Evolutionary conservation across 805 yeast species (phyloP).

Genomic region (Clavispora santaluciae): DNA sequence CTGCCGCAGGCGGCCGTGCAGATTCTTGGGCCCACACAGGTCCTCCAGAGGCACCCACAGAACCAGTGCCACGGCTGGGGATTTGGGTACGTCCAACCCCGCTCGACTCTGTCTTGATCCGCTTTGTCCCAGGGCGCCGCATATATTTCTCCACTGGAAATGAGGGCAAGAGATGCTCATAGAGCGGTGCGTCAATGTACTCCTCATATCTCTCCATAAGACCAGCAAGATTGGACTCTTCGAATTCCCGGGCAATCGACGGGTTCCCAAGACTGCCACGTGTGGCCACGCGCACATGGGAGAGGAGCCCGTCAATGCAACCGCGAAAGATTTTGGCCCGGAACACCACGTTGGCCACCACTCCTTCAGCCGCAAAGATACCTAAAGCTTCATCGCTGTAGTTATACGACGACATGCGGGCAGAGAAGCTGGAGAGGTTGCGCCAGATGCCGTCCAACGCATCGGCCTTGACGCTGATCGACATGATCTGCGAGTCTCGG

Average conservation of each 20-base stretch:
- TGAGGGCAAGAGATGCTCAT: constrained; percentile 1
- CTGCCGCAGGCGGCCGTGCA: too few relatives aligned
- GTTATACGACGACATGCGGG: constrained; percentile 1
- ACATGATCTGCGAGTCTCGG: constrained; percentile 4
- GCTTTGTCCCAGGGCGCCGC: not conserved
- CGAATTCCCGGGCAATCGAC: not conserved
- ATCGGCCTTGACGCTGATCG: constrained; percentile 6
- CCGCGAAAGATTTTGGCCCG: constrained; percentile 2
- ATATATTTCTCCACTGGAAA: constrained; percentile 3
- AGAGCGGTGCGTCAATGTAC: constrained; percentile 1
- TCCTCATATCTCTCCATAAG: constrained; percentile 2
- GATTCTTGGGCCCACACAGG: too few relatives aligned
- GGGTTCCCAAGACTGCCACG: not conserved
- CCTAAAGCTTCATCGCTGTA: not conserved
- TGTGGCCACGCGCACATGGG: constrained; percentile 4
- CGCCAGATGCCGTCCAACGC: constrained; percentile 4
- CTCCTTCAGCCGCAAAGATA: not conserved
- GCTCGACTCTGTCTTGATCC: not conserved
- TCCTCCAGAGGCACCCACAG: too few relatives aligned
- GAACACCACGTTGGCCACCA: not conserved
- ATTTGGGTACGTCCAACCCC: too few relatives aligned
- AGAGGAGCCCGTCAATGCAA: constrained; percentile 10
- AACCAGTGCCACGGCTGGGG: too few relatives aligned
- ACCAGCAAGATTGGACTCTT: not conserved
- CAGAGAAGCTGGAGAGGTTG: constrained; percentile 2